These are phyloP conservation scores for Kandelia obovata DNA, from an alignment of 345 rosid genomes.

Conservation along the genomic window DNA sequence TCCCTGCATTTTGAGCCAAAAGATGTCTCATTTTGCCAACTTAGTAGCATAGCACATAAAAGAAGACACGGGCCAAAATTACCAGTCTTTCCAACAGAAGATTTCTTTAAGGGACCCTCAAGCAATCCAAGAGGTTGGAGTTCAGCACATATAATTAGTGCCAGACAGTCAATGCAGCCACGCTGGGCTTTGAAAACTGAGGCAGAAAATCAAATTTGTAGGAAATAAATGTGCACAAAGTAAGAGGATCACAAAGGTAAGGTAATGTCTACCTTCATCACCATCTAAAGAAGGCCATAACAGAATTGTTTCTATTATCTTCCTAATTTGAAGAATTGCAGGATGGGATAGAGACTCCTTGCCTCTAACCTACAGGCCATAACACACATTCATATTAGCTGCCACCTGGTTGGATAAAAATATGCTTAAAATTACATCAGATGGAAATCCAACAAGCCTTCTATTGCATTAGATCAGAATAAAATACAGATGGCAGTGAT, in stretches of 20 bases:
- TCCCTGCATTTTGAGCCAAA: constrained; percentile 39
- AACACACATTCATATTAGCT: constrained; percentile 21
- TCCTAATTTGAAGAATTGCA: constrained; percentile 46
- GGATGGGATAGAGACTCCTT: constrained; percentile 50
- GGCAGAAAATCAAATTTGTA: constrained; percentile 6
- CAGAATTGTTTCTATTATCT: constrained; percentile 47
- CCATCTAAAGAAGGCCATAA: constrained; percentile 73
- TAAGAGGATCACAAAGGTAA: constrained; percentile 3
- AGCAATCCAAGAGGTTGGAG: constrained; percentile 44
- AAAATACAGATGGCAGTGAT: constrained; percentile 11
- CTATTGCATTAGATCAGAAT: not conserved
- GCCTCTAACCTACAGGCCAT: constrained; percentile 53
- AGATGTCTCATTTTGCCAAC: constrained; percentile 13
- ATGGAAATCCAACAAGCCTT: not conserved
- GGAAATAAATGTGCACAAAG: constrained; percentile 9
- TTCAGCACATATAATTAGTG: constrained; percentile 74
- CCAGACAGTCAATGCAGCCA: constrained; percentile 93
- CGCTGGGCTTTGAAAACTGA: constrained; percentile 87
- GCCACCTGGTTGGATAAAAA: constrained; percentile 1
- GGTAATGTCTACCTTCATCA: constrained; percentile 54
- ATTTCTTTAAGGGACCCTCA: constrained; percentile 30
- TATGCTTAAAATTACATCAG: constrained; percentile 13
- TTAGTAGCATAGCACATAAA: not conserved
- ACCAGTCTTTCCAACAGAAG: constrained; percentile 23
- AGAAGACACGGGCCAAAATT: constrained; percentile 32